These are phyloP conservation scores for Ganoderma lucidum DNA, from an alignment of 1,284 basidiomycete species.

Conservation along the genomic window DNA sequence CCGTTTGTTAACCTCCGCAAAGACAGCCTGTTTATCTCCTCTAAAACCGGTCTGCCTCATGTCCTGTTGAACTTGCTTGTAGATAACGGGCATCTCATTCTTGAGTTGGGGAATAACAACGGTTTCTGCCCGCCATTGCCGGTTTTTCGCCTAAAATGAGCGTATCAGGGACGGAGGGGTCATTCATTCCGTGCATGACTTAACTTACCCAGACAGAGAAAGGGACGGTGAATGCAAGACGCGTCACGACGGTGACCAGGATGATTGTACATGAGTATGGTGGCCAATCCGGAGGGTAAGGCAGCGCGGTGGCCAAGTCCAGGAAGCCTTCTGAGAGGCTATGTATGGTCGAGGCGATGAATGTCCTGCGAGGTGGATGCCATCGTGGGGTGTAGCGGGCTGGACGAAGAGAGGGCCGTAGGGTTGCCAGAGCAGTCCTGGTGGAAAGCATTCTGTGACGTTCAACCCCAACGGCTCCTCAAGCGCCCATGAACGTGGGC, in stretches of 20 bases:
- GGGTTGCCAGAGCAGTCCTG: constrained; percentile 29
- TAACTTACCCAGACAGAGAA: constrained; percentile 81
- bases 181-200: no score
- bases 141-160: constrained; percentile 61
- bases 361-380: constrained; percentile 34
- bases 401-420: constrained; percentile 22
- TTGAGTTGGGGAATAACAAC: constrained; percentile 73
- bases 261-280: constrained; percentile 83
- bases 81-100: constrained; percentile 58
- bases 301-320: constrained; percentile 73
- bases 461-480: constrained; percentile 7
- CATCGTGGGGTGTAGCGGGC: constrained; percentile 19
- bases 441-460: constrained; percentile 30
- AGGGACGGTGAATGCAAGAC: constrained; percentile 75
- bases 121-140: constrained; percentile 72
- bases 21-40: constrained; percentile 62
- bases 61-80: constrained; percentile 59
- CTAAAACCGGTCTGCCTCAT: constrained; percentile 65
- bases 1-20: constrained; percentile 56
- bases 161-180: background rate
- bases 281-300: constrained; percentile 70
- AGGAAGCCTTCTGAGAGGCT: constrained; percentile 58
- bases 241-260: constrained; percentile 70
- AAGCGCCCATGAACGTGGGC: constrained; percentile 14
- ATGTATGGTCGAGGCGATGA: constrained; percentile 49